These are phyloP conservation scores for Neofusicoccum sp. DNA, from an alignment of 2,329 filamentous ascomycete genomes.

Conservation along the genomic window DNA sequence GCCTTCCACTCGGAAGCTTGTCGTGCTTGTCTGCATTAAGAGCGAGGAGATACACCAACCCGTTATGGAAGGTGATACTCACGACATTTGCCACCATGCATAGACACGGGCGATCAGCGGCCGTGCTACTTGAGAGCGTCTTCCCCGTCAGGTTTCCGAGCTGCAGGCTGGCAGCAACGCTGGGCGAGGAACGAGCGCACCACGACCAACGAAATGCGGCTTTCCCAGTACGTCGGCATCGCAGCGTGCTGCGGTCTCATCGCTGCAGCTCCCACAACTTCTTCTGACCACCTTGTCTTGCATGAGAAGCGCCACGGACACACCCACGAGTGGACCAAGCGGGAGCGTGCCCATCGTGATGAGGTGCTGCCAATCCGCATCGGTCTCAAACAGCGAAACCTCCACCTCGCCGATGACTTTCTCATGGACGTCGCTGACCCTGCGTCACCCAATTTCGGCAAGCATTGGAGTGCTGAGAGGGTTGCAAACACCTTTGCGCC, in stretches of 20 bases:
- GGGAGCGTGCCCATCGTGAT: neutral
- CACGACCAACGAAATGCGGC: neutral
- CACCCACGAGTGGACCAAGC: neutral
- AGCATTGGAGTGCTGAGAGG: constrained; percentile 30
- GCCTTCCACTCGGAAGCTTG: neutral
- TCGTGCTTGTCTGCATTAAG: constrained; percentile 2
- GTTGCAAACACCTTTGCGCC: constrained; percentile 30
- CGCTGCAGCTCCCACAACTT: neutral
- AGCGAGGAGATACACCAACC: neutral
- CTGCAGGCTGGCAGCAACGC: too few species aligned
- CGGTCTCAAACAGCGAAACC: constrained; percentile 27
- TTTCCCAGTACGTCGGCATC: neutral
- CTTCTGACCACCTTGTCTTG: neutral
- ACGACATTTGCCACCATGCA: neutral
- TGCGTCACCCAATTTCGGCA: constrained; percentile 26
- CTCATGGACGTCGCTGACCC: constrained; percentile 23
- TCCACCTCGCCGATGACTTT: neutral
- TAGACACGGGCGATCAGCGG: neutral
- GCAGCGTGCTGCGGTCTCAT: neutral
- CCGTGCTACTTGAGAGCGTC: neutral
- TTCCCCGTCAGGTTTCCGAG: too few species aligned
- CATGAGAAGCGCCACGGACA: constrained; percentile 1
- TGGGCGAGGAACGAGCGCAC: too few species aligned
- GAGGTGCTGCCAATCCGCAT: constrained; percentile 28
- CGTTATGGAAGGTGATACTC: neutral